Percentiles rank a stretch among this genome's conserved stretches.
These are phyloP conservation scores for Umbilicaria muhlenbergii DNA, from an alignment of 495 filamentous ascomycete genomes.

Conservation along the genomic window DNA sequence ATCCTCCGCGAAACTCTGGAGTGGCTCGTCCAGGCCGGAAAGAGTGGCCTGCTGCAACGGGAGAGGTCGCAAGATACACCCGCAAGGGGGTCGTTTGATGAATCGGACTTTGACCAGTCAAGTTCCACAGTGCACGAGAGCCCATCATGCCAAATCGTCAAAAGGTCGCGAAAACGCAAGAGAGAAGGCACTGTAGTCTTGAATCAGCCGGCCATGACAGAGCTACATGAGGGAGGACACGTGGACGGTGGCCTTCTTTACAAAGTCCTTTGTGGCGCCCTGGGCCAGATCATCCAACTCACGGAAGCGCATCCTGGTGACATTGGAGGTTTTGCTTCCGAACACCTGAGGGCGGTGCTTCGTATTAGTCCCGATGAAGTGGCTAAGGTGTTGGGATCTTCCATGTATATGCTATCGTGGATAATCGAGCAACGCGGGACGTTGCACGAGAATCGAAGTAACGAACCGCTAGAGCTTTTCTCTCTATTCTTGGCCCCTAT, in stretches of 20 bases:
- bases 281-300: slow-evolving; percentile 2
- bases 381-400: slow-evolving; percentile 27
- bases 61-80: not conserved
- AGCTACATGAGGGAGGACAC: too few species aligned
- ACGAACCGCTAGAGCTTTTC: too few species aligned
- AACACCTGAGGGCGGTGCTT: slow-evolving; percentile 36
- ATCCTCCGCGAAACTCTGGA: slow-evolving; percentile 28
- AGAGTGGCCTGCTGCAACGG: not conserved
- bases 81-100: not conserved
- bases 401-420: not conserved
- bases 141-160: not conserved
- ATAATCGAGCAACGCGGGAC: too few species aligned
- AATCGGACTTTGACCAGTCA: not conserved
- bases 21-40: slow-evolving; percentile 6
- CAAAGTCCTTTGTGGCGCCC: slow-evolving; percentile 1
- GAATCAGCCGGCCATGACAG: not conserved
- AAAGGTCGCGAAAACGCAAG: slow-evolving; percentile 26
- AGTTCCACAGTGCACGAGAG: slow-evolving; percentile 10
- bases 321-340: slow-evolving; percentile 25
- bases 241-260: not conserved
- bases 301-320: not conserved
- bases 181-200: slow-evolving; percentile 17
- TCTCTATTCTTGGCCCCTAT: slow-evolving; percentile 6
- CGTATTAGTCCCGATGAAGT: slow-evolving; percentile 30
- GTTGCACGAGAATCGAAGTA: too few species aligned